Evolutionary conservation across 2,329 filamentous ascomycete genomes (phyloP).

Genomic region (Coleophoma eucalyptorum): DNA sequence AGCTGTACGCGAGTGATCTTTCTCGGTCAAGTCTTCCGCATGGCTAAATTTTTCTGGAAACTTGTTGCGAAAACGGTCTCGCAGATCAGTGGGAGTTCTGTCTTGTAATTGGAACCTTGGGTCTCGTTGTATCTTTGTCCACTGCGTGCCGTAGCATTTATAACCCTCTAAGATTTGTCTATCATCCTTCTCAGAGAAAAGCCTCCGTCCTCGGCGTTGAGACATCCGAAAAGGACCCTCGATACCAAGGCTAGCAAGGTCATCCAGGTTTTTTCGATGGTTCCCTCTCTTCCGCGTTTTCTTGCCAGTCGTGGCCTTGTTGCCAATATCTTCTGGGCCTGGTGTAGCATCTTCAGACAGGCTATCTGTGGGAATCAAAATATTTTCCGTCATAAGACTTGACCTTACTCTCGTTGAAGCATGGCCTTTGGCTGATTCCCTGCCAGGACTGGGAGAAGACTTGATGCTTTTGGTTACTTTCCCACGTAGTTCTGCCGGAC

Average conservation of each 20-base stretch:
- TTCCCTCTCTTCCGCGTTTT: slow-evolving; percentile 48
- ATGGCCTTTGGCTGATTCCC: slow-evolving; percentile 18
- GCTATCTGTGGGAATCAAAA: slow-evolving; percentile 32
- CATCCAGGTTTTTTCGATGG: slow-evolving; percentile 52
- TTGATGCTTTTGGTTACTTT: slow-evolving; percentile 28
- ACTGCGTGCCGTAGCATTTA: slow-evolving; percentile 55
- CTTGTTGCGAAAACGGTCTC: slow-evolving; percentile 61
- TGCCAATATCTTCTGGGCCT: slow-evolving; percentile 17
- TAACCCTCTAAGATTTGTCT: slow-evolving; percentile 58
- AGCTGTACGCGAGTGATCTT: background rate
- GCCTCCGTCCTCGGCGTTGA: slow-evolving; percentile 52
- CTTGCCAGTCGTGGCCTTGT: slow-evolving; percentile 17
- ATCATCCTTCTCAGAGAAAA: slow-evolving; percentile 62
- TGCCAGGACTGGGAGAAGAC: slow-evolving; percentile 2
- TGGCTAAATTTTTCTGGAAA: slow-evolving; percentile 50
- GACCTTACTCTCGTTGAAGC: slow-evolving; percentile 35
- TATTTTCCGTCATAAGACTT: slow-evolving; percentile 50
- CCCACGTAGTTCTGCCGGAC: slow-evolving; percentile 54
- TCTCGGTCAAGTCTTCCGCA: slow-evolving; percentile 7
- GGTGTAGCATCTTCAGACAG: slow-evolving; percentile 7
- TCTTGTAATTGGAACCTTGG: slow-evolving; percentile 51
- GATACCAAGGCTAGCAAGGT: slow-evolving; percentile 55
- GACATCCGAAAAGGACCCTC: slow-evolving; percentile 60
- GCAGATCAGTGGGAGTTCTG: slow-evolving; percentile 58
- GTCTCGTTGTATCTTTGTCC: slow-evolving; percentile 63